These are phyloP conservation scores for Xylariaceae sp. DNA, from an alignment of 2,329 filamentous ascomycete species.

Conservation along the genomic window DNA sequence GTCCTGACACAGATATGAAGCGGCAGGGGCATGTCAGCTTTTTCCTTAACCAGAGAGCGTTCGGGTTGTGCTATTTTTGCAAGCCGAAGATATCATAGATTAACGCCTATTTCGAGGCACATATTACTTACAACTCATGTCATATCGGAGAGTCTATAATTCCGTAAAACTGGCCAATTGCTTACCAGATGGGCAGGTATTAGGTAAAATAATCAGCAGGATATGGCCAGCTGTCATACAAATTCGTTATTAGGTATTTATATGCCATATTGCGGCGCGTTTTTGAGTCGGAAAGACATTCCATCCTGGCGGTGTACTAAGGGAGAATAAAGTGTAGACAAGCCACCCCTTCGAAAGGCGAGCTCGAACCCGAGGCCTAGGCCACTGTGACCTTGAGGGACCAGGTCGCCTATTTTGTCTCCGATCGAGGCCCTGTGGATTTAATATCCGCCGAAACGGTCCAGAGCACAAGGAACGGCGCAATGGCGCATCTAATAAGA, in stretches of 20 bases:
- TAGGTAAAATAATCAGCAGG: too few species aligned
- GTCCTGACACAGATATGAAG: slow-evolving; percentile 13
- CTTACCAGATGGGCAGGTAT: too few species aligned
- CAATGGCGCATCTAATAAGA: slow-evolving; percentile 17
- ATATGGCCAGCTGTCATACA: too few species aligned
- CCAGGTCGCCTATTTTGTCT: slow-evolving; percentile 14
- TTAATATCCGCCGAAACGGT: slow-evolving; percentile 15
- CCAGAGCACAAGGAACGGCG: slow-evolving; percentile 18
- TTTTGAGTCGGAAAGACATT: not conserved
- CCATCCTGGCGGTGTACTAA: not conserved
- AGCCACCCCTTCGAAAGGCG: not conserved
- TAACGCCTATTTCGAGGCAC: slow-evolving; percentile 32
- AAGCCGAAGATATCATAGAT: slow-evolving; percentile 26
- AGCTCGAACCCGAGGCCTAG: slow-evolving; percentile 12
- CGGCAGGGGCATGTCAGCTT: slow-evolving; percentile 9
- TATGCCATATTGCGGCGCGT: not conserved
- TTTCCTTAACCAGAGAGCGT: slow-evolving; percentile 8
- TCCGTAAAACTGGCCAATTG: too few species aligned
- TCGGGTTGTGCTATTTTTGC: slow-evolving; percentile 33
- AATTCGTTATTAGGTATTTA: too few species aligned
- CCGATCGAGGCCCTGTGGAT: slow-evolving; percentile 16
- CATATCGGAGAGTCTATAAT: slow-evolving; percentile 3
- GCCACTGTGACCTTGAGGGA: slow-evolving; percentile 9
- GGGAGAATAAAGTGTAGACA: slow-evolving; percentile 5
- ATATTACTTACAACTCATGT: slow-evolving; percentile 1